Conservation (phyloP, 345 rosid genomes). For the Eutrema heterophyllum region DNA sequence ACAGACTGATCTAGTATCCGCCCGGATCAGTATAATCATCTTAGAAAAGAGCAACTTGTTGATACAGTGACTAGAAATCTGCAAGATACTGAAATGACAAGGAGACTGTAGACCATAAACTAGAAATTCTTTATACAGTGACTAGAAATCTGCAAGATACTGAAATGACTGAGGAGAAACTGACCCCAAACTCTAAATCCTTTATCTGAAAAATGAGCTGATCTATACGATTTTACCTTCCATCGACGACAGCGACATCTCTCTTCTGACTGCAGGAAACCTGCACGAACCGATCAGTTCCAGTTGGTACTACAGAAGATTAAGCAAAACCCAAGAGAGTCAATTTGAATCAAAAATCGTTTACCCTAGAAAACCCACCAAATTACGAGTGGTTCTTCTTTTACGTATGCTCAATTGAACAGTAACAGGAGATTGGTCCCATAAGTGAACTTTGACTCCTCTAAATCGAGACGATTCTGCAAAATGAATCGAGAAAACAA, state of each 20-base stretch:
- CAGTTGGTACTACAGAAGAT: neutral
- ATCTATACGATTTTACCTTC: conserved; percentile 41
- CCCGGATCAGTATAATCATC: neutral
- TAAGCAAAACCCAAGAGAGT: neutral
- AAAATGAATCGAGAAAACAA: neutral
- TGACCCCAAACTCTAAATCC: neutral
- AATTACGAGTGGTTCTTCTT: conserved; percentile 29
- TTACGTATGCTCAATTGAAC: conserved; percentile 31
- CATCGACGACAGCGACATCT: conserved; percentile 48
- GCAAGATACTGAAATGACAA: neutral
- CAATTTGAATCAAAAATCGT: neutral
- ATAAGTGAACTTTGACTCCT: conserved; percentile 31
- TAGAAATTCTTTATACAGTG: neutral
- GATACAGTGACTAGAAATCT: no score
- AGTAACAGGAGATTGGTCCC: conserved; percentile 27
- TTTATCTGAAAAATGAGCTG: neutral
- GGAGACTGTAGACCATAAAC: neutral
- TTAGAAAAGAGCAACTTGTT: neutral
- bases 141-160: no score
- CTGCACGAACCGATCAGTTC: conserved; percentile 24
- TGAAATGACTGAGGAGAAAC: neutral
- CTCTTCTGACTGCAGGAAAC: conserved; percentile 50
- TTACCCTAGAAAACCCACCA: neutral
- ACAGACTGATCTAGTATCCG: neutral
- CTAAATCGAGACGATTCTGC: conserved; percentile 38